Evolutionary conservation across 1,284 basidiomycete species (phyloP).

Genomic region (Tylopilus sp.): DNA sequence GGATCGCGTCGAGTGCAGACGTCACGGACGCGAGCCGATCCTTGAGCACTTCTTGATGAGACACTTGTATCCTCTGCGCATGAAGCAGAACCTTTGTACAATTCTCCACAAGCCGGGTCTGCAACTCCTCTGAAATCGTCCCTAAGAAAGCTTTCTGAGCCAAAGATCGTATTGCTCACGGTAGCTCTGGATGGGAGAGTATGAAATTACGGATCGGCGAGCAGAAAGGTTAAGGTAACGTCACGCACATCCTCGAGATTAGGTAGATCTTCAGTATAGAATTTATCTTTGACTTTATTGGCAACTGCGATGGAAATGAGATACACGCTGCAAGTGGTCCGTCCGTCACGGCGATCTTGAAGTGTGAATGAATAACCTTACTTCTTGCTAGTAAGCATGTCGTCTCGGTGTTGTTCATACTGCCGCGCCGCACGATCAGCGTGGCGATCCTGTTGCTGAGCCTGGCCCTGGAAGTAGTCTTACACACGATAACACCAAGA

Average conservation of each 20-base stretch:
- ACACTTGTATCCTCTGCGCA: conserved; percentile 53
- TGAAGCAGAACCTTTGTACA: conserved; percentile 52
- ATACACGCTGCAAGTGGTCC: conserved; percentile 49
- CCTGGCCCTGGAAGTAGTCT: conserved; percentile 47
- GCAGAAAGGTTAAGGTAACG: neutral
- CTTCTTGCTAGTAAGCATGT: conserved; percentile 83
- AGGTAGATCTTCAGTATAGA: conserved; percentile 66
- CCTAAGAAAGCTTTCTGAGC: neutral
- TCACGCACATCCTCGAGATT: conserved; percentile 65
- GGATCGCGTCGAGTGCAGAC: conserved; percentile 46
- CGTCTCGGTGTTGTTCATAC: conserved; percentile 66
- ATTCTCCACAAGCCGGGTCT: conserved; percentile 55
- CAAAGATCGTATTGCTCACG: conserved; percentile 45
- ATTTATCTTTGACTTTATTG: conserved; percentile 65
- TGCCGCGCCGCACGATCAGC: conserved; percentile 69
- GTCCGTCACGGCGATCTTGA: neutral
- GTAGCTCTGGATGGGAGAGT: conserved; percentile 47
- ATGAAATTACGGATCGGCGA: conserved; percentile 7
- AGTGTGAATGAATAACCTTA: conserved; percentile 30
- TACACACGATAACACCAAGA: neutral
- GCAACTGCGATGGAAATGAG: conserved; percentile 65
- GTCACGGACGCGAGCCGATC: conserved; percentile 45
- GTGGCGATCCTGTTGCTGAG: conserved; percentile 64
- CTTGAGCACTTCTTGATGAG: conserved; percentile 57
- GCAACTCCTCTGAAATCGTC: conserved; percentile 53